Base-by-base conservation (phyloP, 129 eudicot genomes). In the Silybum marianum region DNA sequence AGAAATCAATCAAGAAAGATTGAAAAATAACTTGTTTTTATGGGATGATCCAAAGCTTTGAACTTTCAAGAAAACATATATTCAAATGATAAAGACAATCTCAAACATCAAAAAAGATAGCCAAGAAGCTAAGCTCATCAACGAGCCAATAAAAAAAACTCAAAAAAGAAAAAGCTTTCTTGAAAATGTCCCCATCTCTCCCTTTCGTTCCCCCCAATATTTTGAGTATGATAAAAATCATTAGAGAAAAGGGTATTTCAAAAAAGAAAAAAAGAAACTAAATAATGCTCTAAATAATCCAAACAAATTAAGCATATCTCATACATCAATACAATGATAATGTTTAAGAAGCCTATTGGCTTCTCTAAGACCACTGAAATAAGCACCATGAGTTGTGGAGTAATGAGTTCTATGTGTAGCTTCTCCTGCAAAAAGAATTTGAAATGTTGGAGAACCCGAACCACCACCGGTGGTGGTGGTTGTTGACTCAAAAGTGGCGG, bases 321-420 rank as follows among this genome's bases (percentile, higher is more conserved):
- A 86, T 85, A 87, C 76, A 80, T 80, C 84, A 82, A 71, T 80
- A 81, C 87, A 88, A 39, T 86, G 81, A 84, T 91, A 94, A 72
- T 91, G 91, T 81, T 91, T 74, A 76, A 94, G 95, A 81, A 94
- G 94, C 95, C 97, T 94, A 85, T 88, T 90, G 83, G 97, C 98
- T 94, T 94, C 98, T 83, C 98, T 88, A 28, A 90, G 84, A 24
- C 98, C 97, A 89, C 98, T 94, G 39, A 87, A 82, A 82, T 92
- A 94, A 80, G 97, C 98, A 36, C 98, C 98, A 87, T 94, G 98
- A 77, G 98, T 92, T 7, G 98, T 94, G 1, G 98, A 94, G 76
- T 92, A 94, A 86, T 90, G 96, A 58, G 94, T 92, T 84, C 89
- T 94, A 82, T 94, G 96, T 32, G 98, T 92, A 30, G 98, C 98